Evolutionary conservation across 73 alveolate genomes (phyloP).

Genomic region (Paramecium octaurelia): DNA sequence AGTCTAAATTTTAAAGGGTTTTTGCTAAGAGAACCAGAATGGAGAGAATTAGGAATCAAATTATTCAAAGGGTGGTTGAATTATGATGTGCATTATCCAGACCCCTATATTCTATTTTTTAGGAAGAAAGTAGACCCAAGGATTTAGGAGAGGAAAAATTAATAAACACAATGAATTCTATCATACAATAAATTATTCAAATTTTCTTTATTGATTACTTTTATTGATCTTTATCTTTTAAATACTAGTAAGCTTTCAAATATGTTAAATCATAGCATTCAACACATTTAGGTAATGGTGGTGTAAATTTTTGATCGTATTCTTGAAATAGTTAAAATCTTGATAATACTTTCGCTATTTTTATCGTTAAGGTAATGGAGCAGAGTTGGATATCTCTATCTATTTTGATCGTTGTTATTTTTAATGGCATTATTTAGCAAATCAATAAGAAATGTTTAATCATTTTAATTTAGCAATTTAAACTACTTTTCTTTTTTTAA

Average conservation of each 20-base stretch:
- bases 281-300: not conserved
- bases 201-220: not conserved
- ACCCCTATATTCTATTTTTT: constrained; percentile 5
- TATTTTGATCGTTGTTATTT: not conserved
- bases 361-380: not conserved
- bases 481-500: not conserved
- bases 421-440: not conserved
- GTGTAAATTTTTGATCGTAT: not conserved
- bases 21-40: not conserved
- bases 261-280: not conserved
- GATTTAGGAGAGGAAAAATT: not conserved
- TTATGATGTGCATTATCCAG: not conserved
- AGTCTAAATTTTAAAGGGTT: not conserved
- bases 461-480: not conserved
- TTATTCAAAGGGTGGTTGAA: not conserved
- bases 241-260: not conserved
- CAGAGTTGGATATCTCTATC: not conserved
- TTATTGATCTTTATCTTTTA: not conserved
- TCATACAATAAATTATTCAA: not conserved
- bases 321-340: not conserved
- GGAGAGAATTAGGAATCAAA: not conserved
- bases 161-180: not conserved
- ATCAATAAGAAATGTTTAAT: not conserved
- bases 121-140: not conserved
- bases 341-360: not conserved